phyloP scores from a whole-genome alignment of 306 rosid species.

The Gastrolobium villosum region DNA sequence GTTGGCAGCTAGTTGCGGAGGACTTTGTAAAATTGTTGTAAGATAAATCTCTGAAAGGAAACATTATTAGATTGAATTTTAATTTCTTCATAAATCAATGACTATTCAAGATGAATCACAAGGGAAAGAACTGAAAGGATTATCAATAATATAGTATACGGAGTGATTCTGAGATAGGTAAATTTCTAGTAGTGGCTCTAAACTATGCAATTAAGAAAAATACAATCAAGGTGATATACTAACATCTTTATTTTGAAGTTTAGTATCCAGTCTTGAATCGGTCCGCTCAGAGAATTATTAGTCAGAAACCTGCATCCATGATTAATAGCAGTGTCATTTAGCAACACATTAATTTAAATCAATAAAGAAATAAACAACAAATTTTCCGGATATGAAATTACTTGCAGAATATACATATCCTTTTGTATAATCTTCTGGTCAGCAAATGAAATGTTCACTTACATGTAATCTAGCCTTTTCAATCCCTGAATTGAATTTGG shows the following conservation, averaged over 20 bases:
- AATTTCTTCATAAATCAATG: neutral
- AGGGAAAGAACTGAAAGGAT: neutral
- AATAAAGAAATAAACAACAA: neutral
- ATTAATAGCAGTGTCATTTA: neutral
- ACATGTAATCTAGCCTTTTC: conserved; percentile 49
- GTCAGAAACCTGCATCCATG: conserved; percentile 74
- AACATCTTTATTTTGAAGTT: conserved; percentile 51
- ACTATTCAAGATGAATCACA: neutral
- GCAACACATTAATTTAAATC: neutral
- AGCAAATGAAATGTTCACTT: conserved; percentile 48
- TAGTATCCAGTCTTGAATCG: conserved; percentile 65
- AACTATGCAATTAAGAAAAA: neutral
- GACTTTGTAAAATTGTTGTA: conserved; percentile 77
- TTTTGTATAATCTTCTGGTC: neutral
- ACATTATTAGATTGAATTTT: conserved; percentile 8
- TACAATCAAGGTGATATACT: conserved; percentile 43
- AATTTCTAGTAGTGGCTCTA: neutral
- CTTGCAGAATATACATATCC: neutral
- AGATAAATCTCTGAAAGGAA: conserved; percentile 77
- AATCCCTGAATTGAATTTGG: conserved; percentile 50
- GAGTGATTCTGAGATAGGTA: conserved; percentile 8
- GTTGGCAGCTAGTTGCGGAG: conserved; percentile 49
- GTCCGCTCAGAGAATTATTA: conserved; percentile 72
- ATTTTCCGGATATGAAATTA: conserved; percentile 19
- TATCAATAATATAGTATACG: neutral